Percentiles rank a stretch among this genome's conserved stretches.
Conservation (phyloP, 163 green algal genomes). For the Trebouxiophyceae sp. region DNA sequence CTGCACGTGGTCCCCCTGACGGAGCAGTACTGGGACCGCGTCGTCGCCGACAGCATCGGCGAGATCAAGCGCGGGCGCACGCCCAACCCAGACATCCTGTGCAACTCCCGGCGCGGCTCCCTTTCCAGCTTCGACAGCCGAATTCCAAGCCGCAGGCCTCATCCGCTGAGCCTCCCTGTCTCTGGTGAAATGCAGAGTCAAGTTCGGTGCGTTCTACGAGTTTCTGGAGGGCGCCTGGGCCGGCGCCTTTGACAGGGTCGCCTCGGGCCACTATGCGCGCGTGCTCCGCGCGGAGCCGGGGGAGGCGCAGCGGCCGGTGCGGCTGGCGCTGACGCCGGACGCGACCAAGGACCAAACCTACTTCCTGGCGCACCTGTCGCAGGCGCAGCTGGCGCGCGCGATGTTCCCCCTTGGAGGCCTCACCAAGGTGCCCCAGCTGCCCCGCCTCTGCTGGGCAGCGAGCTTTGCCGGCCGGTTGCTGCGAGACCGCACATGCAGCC, state of each 20-base stretch:
- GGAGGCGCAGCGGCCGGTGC: constrained; percentile 7
- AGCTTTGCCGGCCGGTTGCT: too few species aligned
- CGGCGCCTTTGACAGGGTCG: constrained; percentile 76
- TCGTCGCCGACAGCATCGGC: constrained; percentile 75
- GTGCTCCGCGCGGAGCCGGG: constrained; percentile 18
- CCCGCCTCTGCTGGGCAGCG: too few species aligned
- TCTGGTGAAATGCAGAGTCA: constrained; percentile 77
- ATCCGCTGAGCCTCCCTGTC: too few species aligned
- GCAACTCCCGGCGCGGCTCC: constrained; percentile 76
- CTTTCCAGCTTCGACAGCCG: background rate
- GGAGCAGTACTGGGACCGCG: constrained; percentile 82
- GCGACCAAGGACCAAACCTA: constrained; percentile 98
- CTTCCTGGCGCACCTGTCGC: constrained; percentile 84
- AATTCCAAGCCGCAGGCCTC: too few species aligned
- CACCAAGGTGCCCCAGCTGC: constrained; percentile 50
- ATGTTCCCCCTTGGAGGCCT: constrained; percentile 91
- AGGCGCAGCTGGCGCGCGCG: constrained; percentile 62
- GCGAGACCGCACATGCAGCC: background rate
- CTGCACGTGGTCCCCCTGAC: constrained; percentile 78
- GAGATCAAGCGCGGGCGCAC: constrained; percentile 82
- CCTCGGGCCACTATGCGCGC: constrained; percentile 93
- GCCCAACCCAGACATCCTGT: constrained; percentile 98
- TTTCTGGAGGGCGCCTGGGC: constrained; percentile 47
- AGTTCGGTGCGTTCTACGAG: constrained; percentile 94
- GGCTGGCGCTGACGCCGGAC: constrained; percentile 70